Conservation (phyloP, 139 green algal species). For the Desmodesmus armatus region DNA sequence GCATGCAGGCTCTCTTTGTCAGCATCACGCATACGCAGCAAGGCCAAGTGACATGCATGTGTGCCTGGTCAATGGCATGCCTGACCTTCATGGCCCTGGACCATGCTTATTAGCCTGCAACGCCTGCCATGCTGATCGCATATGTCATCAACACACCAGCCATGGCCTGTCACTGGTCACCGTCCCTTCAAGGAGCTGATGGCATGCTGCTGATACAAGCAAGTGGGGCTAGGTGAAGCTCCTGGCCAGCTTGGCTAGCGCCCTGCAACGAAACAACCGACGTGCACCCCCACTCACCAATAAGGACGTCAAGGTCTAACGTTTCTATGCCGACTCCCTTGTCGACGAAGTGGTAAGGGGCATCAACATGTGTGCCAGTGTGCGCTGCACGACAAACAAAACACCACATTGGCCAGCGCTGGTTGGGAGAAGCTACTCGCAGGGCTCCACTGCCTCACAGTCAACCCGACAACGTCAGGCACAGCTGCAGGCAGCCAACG, state of each 20-base stretch:
- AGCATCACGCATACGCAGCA: neutral
- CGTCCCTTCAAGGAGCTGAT: no score
- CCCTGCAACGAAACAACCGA: neutral
- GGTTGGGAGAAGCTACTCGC: neutral
- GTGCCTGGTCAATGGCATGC: no score
- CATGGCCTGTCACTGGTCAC: no score
- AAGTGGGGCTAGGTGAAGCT: neutral
- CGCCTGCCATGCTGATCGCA: no score
- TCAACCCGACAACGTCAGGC: neutral
- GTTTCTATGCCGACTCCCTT: neutral
- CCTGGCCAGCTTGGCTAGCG: neutral
- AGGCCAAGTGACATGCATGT: neutral
- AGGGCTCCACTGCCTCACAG: neutral
- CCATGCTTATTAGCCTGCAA: no score
- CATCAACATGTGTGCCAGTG: constrained; percentile 40
- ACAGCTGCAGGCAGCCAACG: no score
- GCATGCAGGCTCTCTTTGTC: no score
- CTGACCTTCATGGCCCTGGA: no score
- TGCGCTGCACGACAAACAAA: constrained; percentile 5
- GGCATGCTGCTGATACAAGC: no score
- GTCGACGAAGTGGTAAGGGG: neutral
- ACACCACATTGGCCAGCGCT: neutral
- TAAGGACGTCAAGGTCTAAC: constrained; percentile 13
- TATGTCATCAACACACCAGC: no score
- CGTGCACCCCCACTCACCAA: constrained; percentile 2